These are phyloP conservation scores for Ziziphus jujuba DNA, from an alignment of 306 rosid genomes.

Conservation along the genomic window DNA sequence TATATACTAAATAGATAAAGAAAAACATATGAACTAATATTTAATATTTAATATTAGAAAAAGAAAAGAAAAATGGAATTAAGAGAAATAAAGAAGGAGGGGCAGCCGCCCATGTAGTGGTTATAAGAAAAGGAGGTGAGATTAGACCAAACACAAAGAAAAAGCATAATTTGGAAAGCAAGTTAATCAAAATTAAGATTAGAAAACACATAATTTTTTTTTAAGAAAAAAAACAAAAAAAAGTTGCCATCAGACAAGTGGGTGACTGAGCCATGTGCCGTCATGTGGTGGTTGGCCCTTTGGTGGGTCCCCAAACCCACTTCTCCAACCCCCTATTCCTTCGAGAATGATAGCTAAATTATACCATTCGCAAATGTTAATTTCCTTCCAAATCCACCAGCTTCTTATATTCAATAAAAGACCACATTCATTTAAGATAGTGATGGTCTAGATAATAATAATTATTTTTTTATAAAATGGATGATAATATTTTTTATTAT, in stretches of 20 bases:
- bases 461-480: too few species aligned
- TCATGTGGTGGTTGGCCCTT: conserved; percentile 58
- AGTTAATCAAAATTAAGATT: conserved; percentile 29
- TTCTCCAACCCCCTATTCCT: conserved; percentile 41
- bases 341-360: background rate
- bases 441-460: too few species aligned
- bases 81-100: background rate
- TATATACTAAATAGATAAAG: too few species aligned
- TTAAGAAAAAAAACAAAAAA: background rate
- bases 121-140: background rate
- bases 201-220: background rate
- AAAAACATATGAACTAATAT: too few species aligned
- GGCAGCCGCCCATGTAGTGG: conserved; percentile 3
- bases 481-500: too few species aligned
- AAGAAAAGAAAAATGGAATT: too few species aligned
- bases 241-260: conserved; percentile 34
- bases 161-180: conserved; percentile 30
- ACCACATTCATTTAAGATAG: too few species aligned
- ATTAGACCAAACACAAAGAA: conserved; percentile 32
- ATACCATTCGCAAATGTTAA: background rate
- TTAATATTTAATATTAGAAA: too few species aligned
- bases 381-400: background rate
- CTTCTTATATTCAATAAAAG: too few species aligned
- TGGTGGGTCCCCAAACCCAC: conserved; percentile 44
- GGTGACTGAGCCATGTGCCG: conserved; percentile 52